A percentile compares a stretch with the other conserved stretches of the same genome.
These are phyloP conservation scores for Trichoderma atrobrunneum DNA, from an alignment of 2,329 filamentous ascomycete genomes.

Conservation along the genomic window DNA sequence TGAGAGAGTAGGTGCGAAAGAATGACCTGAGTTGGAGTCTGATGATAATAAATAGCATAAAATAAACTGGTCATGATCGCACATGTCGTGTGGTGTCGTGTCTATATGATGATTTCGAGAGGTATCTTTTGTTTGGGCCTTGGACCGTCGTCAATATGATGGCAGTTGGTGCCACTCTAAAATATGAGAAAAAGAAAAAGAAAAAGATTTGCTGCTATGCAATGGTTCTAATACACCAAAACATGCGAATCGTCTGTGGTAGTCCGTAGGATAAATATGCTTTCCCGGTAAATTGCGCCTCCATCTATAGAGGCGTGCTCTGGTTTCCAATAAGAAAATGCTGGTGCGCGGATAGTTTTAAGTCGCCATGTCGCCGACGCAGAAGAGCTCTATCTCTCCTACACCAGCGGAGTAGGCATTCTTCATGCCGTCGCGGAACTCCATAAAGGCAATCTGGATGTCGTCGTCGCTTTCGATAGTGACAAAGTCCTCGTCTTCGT, in stretches of 20 bases:
- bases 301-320: not conserved
- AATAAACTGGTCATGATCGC: conserved; percentile 21
- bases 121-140: conserved; percentile 24
- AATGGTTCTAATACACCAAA: conserved; percentile 30
- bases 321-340: conserved; percentile 12
- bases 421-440: conserved; percentile 74
- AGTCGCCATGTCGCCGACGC: conserved; percentile 52
- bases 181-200: not conserved
- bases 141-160: conserved; percentile 19
- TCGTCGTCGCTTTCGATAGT: conserved; percentile 95
- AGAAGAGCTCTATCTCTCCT: conserved; percentile 88
- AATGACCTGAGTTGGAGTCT: conserved; percentile 19
- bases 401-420: conserved; percentile 64
- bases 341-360: conserved; percentile 7
- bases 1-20: conserved; percentile 14
- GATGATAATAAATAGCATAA: conserved; percentile 17
- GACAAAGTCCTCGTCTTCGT: conserved; percentile 90
- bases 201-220: conserved; percentile 14
- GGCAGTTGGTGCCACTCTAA: conserved; percentile 22
- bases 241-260: conserved; percentile 30
- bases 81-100: conserved; percentile 31
- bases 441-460: conserved; percentile 91
- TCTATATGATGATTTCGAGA: conserved; percentile 31
- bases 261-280: conserved; percentile 3
- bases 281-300: not conserved